phyloP scores from a whole-genome alignment of 768 basidiomycete genomes.

The Russula brevipes region DNA sequence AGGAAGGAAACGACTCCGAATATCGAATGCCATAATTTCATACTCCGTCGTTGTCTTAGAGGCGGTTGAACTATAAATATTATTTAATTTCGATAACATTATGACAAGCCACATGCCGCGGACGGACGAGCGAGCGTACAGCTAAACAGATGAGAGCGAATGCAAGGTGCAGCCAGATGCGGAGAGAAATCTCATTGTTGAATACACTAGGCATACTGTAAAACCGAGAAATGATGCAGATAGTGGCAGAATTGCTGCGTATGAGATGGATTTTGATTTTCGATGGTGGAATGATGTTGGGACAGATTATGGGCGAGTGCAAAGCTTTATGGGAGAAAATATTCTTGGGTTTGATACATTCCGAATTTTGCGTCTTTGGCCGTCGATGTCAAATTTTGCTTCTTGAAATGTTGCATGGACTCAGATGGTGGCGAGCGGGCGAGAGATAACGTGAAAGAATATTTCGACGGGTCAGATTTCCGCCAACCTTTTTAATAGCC shows the following conservation, averaged over 20 bases:
- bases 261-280: slow-evolving; percentile 22
- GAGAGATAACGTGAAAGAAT: slow-evolving; percentile 20
- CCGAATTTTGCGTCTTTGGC: slow-evolving; percentile 17
- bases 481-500: slow-evolving; percentile 31
- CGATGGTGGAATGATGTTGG: slow-evolving; percentile 14
- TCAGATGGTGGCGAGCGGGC: slow-evolving; percentile 7
- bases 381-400: not conserved
- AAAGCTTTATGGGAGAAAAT: slow-evolving; percentile 18
- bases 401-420: slow-evolving; percentile 22
- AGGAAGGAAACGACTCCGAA: too few relatives aligned
- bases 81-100: slow-evolving; percentile 19
- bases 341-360: slow-evolving; percentile 21
- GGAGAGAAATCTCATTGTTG: slow-evolving; percentile 7
- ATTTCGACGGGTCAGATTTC: slow-evolving; percentile 20
- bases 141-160: slow-evolving; percentile 13
- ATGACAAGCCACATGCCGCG: not conserved
- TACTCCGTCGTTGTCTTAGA: not conserved
- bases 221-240: slow-evolving; percentile 24
- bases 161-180: slow-evolving; percentile 11
- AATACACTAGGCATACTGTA: slow-evolving; percentile 11
- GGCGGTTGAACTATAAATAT: not conserved
- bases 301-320: slow-evolving; percentile 18
- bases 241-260: slow-evolving; percentile 20
- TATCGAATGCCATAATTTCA: not conserved
- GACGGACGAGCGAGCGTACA: slow-evolving; percentile 1